Evolutionary conservation across 1,139 yeast species (phyloP).

Genomic region (Yamadazyma dendronema): DNA sequence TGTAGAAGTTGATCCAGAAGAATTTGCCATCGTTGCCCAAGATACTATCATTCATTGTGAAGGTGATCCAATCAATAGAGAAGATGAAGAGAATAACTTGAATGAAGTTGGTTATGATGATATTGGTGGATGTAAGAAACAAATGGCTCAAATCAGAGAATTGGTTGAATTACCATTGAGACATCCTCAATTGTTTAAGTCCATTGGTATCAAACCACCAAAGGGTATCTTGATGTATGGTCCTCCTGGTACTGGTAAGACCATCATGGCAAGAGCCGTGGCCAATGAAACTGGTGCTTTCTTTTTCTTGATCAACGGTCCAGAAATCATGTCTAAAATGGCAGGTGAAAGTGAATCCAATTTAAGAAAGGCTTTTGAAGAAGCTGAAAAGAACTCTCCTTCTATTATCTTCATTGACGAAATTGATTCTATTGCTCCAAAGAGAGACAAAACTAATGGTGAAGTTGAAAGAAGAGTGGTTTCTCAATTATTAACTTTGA

Average conservation of each 20-base stretch:
- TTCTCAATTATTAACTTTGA: constrained; percentile 90
- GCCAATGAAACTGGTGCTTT: constrained; percentile 99
- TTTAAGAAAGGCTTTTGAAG: constrained; percentile 96
- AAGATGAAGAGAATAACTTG: constrained; percentile 94
- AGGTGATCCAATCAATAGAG: constrained; percentile 98
- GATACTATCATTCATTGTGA: constrained; percentile 98
- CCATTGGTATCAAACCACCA: constrained; percentile 97
- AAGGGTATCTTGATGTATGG: constrained; percentile 97
- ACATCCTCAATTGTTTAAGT: constrained; percentile 95
- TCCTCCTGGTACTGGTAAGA: constrained; percentile 98
- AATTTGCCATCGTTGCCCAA: constrained; percentile 96
- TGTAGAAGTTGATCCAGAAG: constrained; percentile 97
- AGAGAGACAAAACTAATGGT: constrained; percentile 99
- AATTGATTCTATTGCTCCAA: constrained; percentile 98
- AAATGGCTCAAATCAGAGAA: constrained; percentile 98
- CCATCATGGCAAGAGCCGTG: constrained; percentile 99
- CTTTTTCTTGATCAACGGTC: constrained; percentile 96
- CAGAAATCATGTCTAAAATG: constrained; percentile 99
- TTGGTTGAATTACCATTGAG: constrained; percentile 94
- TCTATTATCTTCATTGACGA: constrained; percentile 97
- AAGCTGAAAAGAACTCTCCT: constrained; percentile 98
- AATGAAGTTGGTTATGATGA: constrained; percentile 98
- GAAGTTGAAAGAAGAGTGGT: constrained; percentile 97
- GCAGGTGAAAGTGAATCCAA: constrained; percentile 99
- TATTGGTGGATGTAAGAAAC: constrained; percentile 98